Evolutionary conservation across 495 filamentous ascomycete species (phyloP).

Genomic region (Podospora tetraspora): DNA sequence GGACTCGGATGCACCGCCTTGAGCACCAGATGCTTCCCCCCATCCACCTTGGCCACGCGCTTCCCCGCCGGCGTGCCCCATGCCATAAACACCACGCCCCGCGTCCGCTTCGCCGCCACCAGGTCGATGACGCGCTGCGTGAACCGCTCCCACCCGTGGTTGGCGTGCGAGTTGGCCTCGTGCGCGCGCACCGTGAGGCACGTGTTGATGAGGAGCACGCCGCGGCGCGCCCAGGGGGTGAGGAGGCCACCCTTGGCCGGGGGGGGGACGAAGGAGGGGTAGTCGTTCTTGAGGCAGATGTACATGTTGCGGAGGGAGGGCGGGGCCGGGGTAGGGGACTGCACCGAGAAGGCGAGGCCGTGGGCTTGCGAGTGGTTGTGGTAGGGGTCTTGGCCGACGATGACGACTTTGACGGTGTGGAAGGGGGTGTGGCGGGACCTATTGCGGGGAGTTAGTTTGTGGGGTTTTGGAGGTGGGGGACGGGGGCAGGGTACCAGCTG

Average conservation of each 20-base stretch:
- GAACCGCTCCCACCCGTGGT: constrained; percentile 85
- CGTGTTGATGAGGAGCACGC: constrained; percentile 88
- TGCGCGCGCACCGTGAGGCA: constrained; percentile 87
- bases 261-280: constrained; percentile 69
- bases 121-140: constrained; percentile 87
- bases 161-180: constrained; percentile 74
- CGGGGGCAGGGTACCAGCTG: constrained; percentile 60
- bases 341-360: constrained; percentile 91
- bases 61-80: constrained; percentile 82
- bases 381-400: constrained; percentile 95
- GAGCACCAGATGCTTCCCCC: constrained; percentile 67
- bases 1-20: constrained; percentile 89
- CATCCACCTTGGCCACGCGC: constrained; percentile 65
- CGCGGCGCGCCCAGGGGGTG: constrained; percentile 87
- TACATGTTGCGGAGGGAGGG: constrained; percentile 91
- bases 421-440: constrained; percentile 92
- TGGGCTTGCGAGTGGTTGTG: constrained; percentile 95
- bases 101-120: constrained; percentile 64
- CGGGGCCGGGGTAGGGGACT: constrained; percentile 78
- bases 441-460: background rate
- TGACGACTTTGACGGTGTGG: constrained; percentile 76
- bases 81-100: constrained; percentile 88
- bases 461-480: background rate
- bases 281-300: constrained; percentile 76
- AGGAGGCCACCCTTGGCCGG: constrained; percentile 73